Conservation (phyloP, 1,139 yeast species). For the Saccharomycopsis crataegensis region DNA sequence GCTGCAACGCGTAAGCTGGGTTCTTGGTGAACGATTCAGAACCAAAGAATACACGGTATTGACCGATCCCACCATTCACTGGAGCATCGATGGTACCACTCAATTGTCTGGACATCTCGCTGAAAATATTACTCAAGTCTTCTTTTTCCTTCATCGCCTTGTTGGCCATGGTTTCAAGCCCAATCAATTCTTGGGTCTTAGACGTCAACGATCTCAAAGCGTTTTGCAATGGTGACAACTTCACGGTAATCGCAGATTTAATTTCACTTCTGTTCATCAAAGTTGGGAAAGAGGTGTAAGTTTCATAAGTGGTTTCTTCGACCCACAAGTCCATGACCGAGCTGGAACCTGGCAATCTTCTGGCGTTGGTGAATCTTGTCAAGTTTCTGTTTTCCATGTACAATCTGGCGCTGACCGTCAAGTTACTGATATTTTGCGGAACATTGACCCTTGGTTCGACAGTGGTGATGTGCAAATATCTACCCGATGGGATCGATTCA, state of each 20-base stretch:
- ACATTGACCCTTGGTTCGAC: constrained; percentile 64
- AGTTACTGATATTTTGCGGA: constrained; percentile 29
- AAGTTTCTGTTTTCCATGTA: constrained; percentile 68
- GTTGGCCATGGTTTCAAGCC: constrained; percentile 57
- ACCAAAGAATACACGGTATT: constrained; percentile 63
- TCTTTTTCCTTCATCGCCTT: constrained; percentile 49
- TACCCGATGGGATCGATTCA: constrained; percentile 55
- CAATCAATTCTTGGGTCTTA: constrained; percentile 67
- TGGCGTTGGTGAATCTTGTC: constrained; percentile 59
- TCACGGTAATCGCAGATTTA: constrained; percentile 41
- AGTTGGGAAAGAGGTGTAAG: constrained; percentile 76
- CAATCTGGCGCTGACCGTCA: constrained; percentile 52
- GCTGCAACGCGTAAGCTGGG: constrained; percentile 39
- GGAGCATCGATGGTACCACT: constrained; percentile 92
- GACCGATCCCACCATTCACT: constrained; percentile 87
- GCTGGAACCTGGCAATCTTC: constrained; percentile 69
- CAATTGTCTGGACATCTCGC: constrained; percentile 67
- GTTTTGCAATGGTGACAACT: constrained; percentile 78
- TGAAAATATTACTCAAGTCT: constrained; percentile 44
- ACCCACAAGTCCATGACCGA: constrained; percentile 80
- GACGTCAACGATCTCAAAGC: constrained; percentile 62
- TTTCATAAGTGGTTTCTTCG: constrained; percentile 75
- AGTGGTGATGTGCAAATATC: constrained; percentile 62
- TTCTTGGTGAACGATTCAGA: constrained; percentile 29
- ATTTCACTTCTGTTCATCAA: constrained; percentile 81